Evolutionary conservation across 78 protist genomes (phyloP), one percentile per base, ranked within the genome.

Genomic region (Isochrysis galbana): DNA sequence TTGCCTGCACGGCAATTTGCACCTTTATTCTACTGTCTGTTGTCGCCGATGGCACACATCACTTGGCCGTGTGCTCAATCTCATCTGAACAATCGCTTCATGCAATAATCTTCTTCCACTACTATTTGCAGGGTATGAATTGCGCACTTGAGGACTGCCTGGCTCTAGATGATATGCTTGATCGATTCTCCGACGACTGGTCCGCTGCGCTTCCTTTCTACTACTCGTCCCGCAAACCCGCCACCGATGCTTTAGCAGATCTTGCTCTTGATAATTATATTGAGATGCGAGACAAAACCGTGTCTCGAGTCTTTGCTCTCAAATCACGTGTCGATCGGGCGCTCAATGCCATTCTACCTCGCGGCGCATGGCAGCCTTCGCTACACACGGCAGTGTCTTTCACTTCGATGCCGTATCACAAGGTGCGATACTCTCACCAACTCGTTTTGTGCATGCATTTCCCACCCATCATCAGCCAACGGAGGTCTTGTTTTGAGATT

Each of bases 41-140:
- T n/a, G n/a, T n/a, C n/a, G n/a, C n/a, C n/a, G n/a, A n/a, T n/a
- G n/a, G n/a, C n/a, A n/a, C n/a, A n/a, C n/a, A n/a, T n/a, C n/a
- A n/a, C n/a, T n/a, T n/a, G n/a, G n/a, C n/a, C n/a, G n/a, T n/a
- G n/a, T n/a, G n/a, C n/a, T n/a, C n/a, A n/a, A n/a, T n/a, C n/a
- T n/a, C n/a, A n/a, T n/a, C n/a, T n/a, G n/a, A n/a, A n/a, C n/a
- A n/a, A n/a, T n/a, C n/a, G n/a, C n/a, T n/a, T n/a, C n/a, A n/a
- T n/a, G n/a, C n/a, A n/a, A n/a, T n/a, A n/a, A n/a, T n/a, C n/a
- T n/a, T n/a, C n/a, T n/a, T n/a, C n/a, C n/a, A n/a, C n/a, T n/a
- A n/a, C n/a, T n/a, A n/a, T n/a, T n/a, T n/a, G n/a, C n/a, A 82
- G 38, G 89, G 89, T 39, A 82, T 82, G 89, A 82, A 82, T 38